Conservation (phyloP, 352 stramenopile species). For the Plasmopara muralis region DNA sequence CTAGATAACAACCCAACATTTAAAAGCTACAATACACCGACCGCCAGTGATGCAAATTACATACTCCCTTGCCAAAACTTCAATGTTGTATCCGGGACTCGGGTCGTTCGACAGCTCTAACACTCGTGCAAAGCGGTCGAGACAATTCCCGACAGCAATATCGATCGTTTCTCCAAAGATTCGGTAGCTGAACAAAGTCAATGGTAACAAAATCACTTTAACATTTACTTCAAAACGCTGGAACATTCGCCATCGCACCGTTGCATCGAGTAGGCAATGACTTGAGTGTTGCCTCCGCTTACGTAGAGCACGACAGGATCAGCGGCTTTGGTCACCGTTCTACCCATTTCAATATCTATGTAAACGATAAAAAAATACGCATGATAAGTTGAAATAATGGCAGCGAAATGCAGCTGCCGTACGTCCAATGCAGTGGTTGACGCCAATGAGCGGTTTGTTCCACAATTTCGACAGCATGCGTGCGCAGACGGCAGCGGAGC, state of each 20-base stretch:
- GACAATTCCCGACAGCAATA: constrained; percentile 99
- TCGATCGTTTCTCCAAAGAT: constrained; percentile 99
- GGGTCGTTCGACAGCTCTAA: constrained; percentile 97
- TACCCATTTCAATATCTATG: constrained; percentile 99
- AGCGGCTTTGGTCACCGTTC: constrained; percentile 91
- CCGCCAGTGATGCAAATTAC: constrained; percentile 2
- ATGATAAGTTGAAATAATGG: constrained; percentile 3
- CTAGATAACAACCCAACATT: constrained; percentile 22
- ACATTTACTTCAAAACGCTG: constrained; percentile 2
- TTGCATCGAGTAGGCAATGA: constrained; percentile 87
- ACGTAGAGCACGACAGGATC: constrained; percentile 99
- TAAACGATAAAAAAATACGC: neutral
- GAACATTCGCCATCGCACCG: constrained; percentile 23
- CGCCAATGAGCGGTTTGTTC: constrained; percentile 93
- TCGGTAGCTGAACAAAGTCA: constrained; percentile 75
- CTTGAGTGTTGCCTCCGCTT: constrained; percentile 98
- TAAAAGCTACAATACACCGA: too few species aligned
- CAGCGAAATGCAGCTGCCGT: constrained; percentile 16
- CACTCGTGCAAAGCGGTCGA: constrained; percentile 96
- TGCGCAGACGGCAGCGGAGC: constrained; percentile 93
- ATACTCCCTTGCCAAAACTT: constrained; percentile 94
- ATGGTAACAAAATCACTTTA: neutral
- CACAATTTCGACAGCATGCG: constrained; percentile 93
- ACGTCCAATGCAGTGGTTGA: constrained; percentile 99
- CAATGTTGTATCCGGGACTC: constrained; percentile 98